Evolutionary conservation across 306 rosid genomes (phyloP).

Genomic region (Begonia fuchsioides): DNA sequence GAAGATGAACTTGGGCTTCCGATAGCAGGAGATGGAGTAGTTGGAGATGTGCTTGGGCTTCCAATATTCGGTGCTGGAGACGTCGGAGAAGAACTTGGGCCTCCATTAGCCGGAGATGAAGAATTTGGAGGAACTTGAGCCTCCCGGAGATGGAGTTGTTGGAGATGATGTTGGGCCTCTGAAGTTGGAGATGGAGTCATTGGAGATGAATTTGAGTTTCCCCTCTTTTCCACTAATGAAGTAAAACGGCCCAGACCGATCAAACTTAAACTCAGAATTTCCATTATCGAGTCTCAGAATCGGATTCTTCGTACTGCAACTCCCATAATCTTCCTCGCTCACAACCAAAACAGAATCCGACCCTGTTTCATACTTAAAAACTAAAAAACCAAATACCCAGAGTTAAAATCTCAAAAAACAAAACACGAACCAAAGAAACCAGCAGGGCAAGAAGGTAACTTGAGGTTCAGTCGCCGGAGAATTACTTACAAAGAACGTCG

Average conservation of each 20-base stretch:
- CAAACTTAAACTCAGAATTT: constrained; percentile 36
- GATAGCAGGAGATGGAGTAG: constrained; percentile 2
- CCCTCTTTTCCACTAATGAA: constrained; percentile 52
- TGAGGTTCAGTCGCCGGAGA: no score
- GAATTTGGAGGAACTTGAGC: background rate
- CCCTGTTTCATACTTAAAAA: constrained; percentile 58
- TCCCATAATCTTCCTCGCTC: constrained; percentile 44
- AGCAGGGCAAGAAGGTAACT: no score
- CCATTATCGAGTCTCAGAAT: constrained; percentile 48
- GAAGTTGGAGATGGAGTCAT: background rate
- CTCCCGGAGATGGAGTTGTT: background rate
- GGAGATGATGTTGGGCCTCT: background rate
- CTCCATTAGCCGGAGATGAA: background rate
- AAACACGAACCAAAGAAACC: background rate
- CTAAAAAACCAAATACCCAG: constrained; percentile 9
- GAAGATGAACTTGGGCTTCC: background rate
- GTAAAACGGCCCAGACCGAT: constrained; percentile 52
- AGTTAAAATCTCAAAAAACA: background rate
- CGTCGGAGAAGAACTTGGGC: background rate
- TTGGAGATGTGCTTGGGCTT: background rate
- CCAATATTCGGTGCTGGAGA: background rate
- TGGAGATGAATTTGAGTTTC: background rate
- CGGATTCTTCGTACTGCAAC: constrained; percentile 52
- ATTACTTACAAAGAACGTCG: constrained; percentile 43
- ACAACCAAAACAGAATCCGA: constrained; percentile 59